phyloP scores from a whole-genome alignment of 73 alveolate species.

The Effrenium voratum region DNA sequence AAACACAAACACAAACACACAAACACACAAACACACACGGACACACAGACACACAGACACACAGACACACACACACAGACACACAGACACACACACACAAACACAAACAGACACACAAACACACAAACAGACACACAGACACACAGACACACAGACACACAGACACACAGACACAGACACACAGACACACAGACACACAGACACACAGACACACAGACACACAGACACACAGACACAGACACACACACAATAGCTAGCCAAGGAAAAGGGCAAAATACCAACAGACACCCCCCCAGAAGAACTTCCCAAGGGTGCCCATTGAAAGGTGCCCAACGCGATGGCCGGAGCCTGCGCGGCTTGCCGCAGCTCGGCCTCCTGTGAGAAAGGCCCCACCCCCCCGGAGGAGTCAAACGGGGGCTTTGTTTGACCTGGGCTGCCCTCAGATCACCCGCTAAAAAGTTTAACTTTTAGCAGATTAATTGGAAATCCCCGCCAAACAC shows the following conservation, averaged over 20 bases:
- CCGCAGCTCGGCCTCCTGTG: too few species aligned
- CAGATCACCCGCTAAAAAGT: too few species aligned
- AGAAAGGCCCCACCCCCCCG: too few species aligned
- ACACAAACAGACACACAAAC: background rate
- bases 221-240: background rate
- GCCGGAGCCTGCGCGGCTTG: too few species aligned
- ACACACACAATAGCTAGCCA: background rate
- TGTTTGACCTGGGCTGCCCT: too few species aligned
- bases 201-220: background rate
- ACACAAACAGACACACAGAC: too few species aligned
- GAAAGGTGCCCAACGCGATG: too few species aligned
- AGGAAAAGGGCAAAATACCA: background rate
- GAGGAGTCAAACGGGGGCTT: too few species aligned
- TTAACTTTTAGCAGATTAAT: too few species aligned
- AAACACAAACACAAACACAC: background rate
- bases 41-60: background rate
- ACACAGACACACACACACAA: background rate
- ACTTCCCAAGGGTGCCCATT: background rate
- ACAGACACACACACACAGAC: background rate
- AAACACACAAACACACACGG: background rate
- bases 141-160: too few species aligned
- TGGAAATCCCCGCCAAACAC: too few species aligned
- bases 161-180: too few species aligned
- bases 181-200: background rate
- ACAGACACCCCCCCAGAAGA: background rate